These are phyloP conservation scores for Solanum sejunctum DNA, from an alignment of 257 asterid species.

Conservation along the genomic window DNA sequence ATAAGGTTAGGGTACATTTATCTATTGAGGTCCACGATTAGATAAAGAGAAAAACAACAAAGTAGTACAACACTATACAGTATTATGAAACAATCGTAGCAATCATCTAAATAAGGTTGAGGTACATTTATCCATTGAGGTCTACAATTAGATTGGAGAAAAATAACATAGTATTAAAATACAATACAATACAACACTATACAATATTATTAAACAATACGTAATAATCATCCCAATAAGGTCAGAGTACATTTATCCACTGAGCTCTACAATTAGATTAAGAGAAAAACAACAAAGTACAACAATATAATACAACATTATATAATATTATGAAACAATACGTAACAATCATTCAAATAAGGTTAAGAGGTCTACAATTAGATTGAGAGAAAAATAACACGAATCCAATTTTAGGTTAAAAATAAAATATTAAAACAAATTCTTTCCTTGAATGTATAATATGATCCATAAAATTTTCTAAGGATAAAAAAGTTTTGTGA, in stretches of 20 bases:
- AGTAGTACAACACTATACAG: neutral
- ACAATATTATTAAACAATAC: neutral
- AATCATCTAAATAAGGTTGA: neutral
- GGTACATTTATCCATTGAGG: neutral
- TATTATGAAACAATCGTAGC: neutral
- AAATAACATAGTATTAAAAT: neutral
- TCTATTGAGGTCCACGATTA: neutral
- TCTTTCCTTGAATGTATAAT: neutral
- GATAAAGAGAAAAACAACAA: neutral
- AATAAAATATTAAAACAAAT: neutral
- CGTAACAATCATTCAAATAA: neutral
- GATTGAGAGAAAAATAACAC: neutral
- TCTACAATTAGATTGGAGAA: neutral
- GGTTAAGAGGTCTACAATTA: neutral
- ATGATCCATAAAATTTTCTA: neutral
- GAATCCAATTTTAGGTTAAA: neutral
- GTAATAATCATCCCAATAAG: neutral
- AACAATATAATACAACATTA: neutral
- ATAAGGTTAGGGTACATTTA: neutral
- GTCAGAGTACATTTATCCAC: neutral
- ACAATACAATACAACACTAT: accelerated
- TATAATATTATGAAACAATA: neutral
- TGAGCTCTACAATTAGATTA: neutral
- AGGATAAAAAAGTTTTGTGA: neutral
- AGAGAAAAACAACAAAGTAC: neutral